phyloP scores from a whole-genome alignment of 1,284 basidiomycete species.

The Inonotus hispidus region DNA sequence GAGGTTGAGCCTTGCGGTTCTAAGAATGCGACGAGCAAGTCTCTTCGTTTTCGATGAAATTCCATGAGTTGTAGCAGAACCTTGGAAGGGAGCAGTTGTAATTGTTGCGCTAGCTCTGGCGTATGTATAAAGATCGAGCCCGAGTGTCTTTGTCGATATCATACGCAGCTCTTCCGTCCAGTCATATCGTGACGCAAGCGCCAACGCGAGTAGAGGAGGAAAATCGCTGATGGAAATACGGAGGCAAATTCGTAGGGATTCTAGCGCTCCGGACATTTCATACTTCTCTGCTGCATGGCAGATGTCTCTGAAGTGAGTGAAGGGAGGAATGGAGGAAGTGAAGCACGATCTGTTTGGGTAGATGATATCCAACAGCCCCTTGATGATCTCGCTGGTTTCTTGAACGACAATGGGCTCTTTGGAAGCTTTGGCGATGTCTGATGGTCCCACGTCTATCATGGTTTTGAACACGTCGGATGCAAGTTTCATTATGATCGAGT shows the following conservation, averaged over 20 bases:
- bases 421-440: too few species aligned
- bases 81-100: background rate
- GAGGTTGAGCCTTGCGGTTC: too few species aligned
- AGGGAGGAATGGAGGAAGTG: background rate
- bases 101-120: background rate
- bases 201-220: constrained; percentile 1
- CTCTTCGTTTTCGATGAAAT: constrained; percentile 9
- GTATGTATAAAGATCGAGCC: background rate
- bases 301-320: background rate
- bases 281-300: constrained; percentile 8
- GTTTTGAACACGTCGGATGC: constrained; percentile 6
- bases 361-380: constrained; percentile 4
- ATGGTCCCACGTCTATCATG: background rate
- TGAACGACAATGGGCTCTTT: background rate
- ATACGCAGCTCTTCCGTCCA: constrained; percentile 6
- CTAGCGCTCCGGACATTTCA: background rate
- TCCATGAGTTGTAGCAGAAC: constrained; percentile 4
- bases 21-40: background rate
- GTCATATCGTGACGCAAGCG: background rate
- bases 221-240: background rate
- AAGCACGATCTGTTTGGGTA: constrained; percentile 8
- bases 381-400: background rate
- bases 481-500: constrained; percentile 10
- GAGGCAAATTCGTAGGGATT: background rate
- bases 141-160: constrained; percentile 4